Percentiles rank a stretch among this genome's conserved stretches.
Evolutionary conservation across 768 basidiomycete species (phyloP).

Genomic region (Hydnum rufescens): DNA sequence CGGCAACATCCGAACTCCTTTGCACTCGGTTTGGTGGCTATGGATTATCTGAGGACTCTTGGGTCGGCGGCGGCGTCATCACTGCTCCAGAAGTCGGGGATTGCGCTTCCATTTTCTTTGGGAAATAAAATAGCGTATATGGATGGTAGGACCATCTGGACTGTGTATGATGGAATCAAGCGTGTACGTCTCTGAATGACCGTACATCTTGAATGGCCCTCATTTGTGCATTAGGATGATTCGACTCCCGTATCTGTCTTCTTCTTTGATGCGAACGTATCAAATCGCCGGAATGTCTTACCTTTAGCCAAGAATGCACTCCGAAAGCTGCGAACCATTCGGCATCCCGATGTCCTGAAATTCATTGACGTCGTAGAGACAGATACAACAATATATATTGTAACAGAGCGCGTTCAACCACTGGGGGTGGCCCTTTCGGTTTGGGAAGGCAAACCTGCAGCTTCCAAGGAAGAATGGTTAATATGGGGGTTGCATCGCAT

Average conservation of each 20-base stretch:
- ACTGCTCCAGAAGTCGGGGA: conserved; percentile 82
- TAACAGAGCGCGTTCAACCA: conserved; percentile 84
- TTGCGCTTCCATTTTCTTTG: conserved; percentile 73
- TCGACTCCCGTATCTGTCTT: conserved; percentile 72
- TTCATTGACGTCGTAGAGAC: conserved; percentile 89
- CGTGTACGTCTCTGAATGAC: conserved; percentile 41
- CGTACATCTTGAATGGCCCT: no score
- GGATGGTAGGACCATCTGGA: conserved; percentile 60
- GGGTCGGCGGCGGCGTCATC: conserved; percentile 76
- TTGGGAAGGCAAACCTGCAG: conserved; percentile 40
- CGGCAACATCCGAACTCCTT: background rate
- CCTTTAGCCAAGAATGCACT: conserved; percentile 77
- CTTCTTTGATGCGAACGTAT: conserved; percentile 48
- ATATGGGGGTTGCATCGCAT: conserved; percentile 87
- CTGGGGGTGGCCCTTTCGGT: conserved; percentile 39
- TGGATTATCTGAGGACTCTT: conserved; percentile 69
- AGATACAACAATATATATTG: conserved; percentile 70
- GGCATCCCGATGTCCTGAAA: conserved; percentile 91
- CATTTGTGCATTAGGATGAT: conserved; percentile 53
- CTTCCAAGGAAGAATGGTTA: conserved; percentile 69
- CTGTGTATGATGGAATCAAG: conserved; percentile 72
- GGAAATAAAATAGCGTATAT: conserved; percentile 49
- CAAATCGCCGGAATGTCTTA: conserved; percentile 37
- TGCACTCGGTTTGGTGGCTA: conserved; percentile 14
- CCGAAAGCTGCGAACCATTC: conserved; percentile 70